phyloP scores from a whole-genome alignment of 352 stramenopile genomes.

The Phytopythium aichiense region DNA sequence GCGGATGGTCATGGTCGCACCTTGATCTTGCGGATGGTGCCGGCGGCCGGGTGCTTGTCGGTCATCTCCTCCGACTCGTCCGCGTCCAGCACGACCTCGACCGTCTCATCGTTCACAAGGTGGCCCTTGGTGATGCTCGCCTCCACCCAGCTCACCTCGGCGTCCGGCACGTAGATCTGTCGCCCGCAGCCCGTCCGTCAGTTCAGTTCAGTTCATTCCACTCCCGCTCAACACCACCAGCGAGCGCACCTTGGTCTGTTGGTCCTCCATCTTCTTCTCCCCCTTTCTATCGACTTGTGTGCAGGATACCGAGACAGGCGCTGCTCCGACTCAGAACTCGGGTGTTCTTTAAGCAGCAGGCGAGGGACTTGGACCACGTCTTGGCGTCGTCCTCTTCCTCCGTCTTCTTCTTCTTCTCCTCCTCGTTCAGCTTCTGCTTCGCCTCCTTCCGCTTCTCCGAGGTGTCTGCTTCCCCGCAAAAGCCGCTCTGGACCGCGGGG shows the following conservation, averaged over 20 bases:
- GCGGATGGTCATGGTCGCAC: slow-evolving; percentile 11
- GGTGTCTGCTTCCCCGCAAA: slow-evolving; percentile 23
- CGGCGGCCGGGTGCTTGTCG: slow-evolving; percentile 55
- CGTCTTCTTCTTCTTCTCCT: background rate
- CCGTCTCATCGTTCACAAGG: slow-evolving; percentile 71
- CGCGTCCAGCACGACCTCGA: slow-evolving; percentile 71
- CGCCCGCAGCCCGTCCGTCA: background rate
- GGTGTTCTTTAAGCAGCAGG: too few species aligned
- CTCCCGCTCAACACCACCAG: background rate
- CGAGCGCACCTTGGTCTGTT: slow-evolving; percentile 38
- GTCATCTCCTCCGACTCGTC: slow-evolving; percentile 65
- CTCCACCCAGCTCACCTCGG: slow-evolving; percentile 77
- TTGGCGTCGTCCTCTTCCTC: background rate
- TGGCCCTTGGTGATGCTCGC: slow-evolving; percentile 81
- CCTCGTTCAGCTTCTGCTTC: slow-evolving; percentile 7
- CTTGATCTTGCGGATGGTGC: slow-evolving; percentile 44
- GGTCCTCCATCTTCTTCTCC: slow-evolving; percentile 26
- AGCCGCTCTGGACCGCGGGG: slow-evolving; percentile 22
- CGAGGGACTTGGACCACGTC: too few species aligned
- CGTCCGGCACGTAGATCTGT: slow-evolving; percentile 81
- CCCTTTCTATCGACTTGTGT: background rate
- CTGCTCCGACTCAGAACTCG: too few species aligned
- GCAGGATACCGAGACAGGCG: background rate
- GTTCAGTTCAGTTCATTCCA: background rate
- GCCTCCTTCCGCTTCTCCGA: slow-evolving; percentile 6